A percentile compares a stretch with the other conserved stretches of the same genome.
These are phyloP conservation scores for Borealophlyctis nickersoniae DNA, from an alignment of 192 early-diverging fungal genomes.

Conservation along the genomic window DNA sequence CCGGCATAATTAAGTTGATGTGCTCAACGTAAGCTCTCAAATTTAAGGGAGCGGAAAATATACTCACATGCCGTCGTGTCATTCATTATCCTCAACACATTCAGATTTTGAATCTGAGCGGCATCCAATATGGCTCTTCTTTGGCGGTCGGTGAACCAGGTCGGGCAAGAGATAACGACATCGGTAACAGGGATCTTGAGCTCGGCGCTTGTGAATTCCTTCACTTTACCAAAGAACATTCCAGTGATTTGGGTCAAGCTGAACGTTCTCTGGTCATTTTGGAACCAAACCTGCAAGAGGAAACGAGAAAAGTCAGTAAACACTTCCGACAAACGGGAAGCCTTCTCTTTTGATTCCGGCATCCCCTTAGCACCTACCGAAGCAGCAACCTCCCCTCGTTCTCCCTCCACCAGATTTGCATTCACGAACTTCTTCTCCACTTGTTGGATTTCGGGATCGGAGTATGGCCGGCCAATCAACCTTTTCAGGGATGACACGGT, in stretches of 20 bases:
- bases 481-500: constrained; percentile 90
- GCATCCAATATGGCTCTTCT: constrained; percentile 85
- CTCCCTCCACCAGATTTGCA: constrained; percentile 76
- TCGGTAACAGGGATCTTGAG: constrained; percentile 83
- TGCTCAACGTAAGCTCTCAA: not conserved
- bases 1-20: not conserved
- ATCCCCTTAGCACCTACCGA: constrained; percentile 45
- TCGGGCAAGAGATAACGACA: constrained; percentile 89
- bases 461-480: constrained; percentile 79
- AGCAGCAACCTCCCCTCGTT: constrained; percentile 72
- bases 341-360: too few relatives aligned
- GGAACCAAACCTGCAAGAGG: constrained; percentile 69
- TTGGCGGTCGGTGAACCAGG: constrained; percentile 94
- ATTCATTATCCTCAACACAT: constrained; percentile 88
- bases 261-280: constrained; percentile 71
- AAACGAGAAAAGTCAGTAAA: constrained; percentile 7
- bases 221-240: constrained; percentile 94
- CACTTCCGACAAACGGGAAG: not conserved
- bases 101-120: constrained; percentile 81
- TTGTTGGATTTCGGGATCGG: constrained; percentile 78
- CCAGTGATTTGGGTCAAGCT: constrained; percentile 85
- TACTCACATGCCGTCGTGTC: constrained; percentile 75
- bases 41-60: not conserved
- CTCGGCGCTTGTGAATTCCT: constrained; percentile 81
- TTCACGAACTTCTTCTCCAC: constrained; percentile 83